Evolutionary conservation across 164 flowering plant species (phyloP).

Genomic region (Tinospora cordifolia): DNA sequence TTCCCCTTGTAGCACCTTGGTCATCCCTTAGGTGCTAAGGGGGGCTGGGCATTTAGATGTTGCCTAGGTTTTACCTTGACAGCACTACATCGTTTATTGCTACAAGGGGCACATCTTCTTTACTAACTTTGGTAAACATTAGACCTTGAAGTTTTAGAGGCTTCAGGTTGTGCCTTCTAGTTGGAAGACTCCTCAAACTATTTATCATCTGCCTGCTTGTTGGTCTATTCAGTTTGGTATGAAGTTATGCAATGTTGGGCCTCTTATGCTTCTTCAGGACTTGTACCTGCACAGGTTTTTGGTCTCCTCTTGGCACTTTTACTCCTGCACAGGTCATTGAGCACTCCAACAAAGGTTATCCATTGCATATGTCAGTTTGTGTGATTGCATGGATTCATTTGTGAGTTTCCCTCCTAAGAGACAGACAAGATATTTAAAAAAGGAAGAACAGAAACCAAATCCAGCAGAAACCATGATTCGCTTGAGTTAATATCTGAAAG

Average conservation of each 20-base stretch:
- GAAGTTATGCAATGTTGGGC: constrained; percentile 21
- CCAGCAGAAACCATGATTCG: constrained; percentile 46
- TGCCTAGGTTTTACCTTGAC: too few relatives aligned
- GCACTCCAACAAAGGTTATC: constrained; percentile 2
- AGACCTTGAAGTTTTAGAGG: constrained; percentile 26
- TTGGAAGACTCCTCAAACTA: constrained; percentile 27
- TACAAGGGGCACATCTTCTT: constrained; percentile 30
- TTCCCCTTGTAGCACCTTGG: too few relatives aligned
- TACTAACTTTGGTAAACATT: constrained; percentile 24
- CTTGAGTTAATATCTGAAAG: constrained; percentile 26
- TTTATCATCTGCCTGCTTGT: constrained; percentile 15
- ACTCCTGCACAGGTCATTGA: constrained; percentile 27
- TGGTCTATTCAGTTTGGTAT: constrained; percentile 25
- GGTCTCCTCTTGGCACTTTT: constrained; percentile 30
- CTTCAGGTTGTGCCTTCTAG: constrained; percentile 29
- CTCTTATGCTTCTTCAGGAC: constrained; percentile 27
- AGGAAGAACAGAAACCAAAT: not conserved
- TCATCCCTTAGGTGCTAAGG: too few relatives aligned
- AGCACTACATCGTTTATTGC: constrained; percentile 61
- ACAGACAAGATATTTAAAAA: not conserved
- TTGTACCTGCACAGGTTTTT: constrained; percentile 29
- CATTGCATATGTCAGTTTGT: not conserved
- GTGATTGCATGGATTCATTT: not conserved
- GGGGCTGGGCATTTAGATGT: too few relatives aligned
- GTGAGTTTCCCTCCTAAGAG: not conserved